These are phyloP conservation scores for Coniosporium apollinis DNA, from an alignment of 495 filamentous ascomycete species.

Conservation along the genomic window DNA sequence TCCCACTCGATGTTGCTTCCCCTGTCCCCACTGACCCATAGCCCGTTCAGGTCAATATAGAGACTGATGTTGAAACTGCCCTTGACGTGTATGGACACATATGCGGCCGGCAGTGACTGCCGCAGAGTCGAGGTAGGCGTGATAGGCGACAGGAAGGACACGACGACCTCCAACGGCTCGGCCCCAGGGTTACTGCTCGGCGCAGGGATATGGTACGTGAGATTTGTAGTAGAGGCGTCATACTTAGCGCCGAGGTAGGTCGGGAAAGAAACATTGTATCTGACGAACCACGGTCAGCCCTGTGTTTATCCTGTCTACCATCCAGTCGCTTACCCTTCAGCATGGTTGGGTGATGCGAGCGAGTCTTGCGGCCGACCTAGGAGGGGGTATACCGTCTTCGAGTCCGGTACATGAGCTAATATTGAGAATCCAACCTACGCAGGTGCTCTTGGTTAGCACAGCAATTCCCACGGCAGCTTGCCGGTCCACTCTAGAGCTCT, in stretches of 20 bases:
- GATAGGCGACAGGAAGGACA: conserved; percentile 85
- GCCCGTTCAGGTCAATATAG: conserved; percentile 77
- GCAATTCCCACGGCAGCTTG: background rate
- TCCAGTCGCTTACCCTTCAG: conserved; percentile 27
- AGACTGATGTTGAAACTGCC: conserved; percentile 59
- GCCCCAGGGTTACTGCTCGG: conserved; percentile 24
- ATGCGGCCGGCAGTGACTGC: conserved; percentile 80
- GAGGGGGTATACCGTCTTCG: conserved; percentile 64
- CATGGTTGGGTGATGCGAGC: conserved; percentile 23
- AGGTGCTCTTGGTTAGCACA: background rate
- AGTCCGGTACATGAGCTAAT: conserved; percentile 57
- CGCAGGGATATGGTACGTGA: conserved; percentile 58
- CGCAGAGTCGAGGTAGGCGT: conserved; percentile 82
- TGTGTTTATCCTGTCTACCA: background rate
- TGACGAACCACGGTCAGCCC: conserved; percentile 9
- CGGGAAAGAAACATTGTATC: conserved; percentile 51
- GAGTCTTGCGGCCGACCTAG: conserved; percentile 79
- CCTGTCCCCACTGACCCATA: conserved; percentile 69
- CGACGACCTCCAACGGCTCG: conserved; percentile 38
- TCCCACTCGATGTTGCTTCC: conserved; percentile 55
- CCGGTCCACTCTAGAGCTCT: too few relatives aligned
- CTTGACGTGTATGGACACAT: conserved; percentile 57
- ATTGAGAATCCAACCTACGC: conserved; percentile 59
- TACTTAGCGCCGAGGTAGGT: conserved; percentile 65
- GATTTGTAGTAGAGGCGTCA: conserved; percentile 84